A percentile compares a stretch with the other conserved stretches of the same genome.
These are phyloP conservation scores for Diaporthe sp. DNA, from an alignment of 2,329 filamentous ascomycete genomes.

Conservation along the genomic window DNA sequence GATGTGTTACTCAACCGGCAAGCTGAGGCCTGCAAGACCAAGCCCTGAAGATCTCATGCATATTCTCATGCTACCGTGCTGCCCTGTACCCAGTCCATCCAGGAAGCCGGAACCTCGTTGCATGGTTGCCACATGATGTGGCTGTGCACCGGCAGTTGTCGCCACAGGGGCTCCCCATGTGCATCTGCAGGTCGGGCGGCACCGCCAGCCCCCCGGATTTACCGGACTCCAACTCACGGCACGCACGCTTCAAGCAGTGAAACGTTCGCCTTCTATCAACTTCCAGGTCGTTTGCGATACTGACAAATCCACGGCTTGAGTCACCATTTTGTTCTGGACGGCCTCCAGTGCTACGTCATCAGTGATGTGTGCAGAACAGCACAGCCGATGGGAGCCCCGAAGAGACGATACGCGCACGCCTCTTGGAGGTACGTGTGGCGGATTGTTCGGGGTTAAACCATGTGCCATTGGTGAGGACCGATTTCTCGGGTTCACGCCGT, in stretches of 20 bases:
- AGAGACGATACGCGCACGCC: constrained; percentile 8
- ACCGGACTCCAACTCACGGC: neutral
- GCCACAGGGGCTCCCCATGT: constrained; percentile 1
- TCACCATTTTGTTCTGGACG: neutral
- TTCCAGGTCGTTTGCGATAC: constrained; percentile 2
- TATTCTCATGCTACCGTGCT: neutral
- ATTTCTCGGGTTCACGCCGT: constrained; percentile 12
- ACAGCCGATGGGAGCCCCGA: neutral
- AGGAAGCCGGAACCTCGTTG: neutral
- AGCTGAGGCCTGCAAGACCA: neutral
- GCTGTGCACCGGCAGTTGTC: constrained; percentile 21
- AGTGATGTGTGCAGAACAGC: neutral
- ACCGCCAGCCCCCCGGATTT: constrained; percentile 18
- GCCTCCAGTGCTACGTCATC: constrained; percentile 26
- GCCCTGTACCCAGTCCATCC: constrained; percentile 1
- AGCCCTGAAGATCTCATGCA: neutral
- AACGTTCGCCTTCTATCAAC: constrained; percentile 13
- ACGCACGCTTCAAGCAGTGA: neutral
- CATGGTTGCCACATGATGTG: constrained; percentile 26
- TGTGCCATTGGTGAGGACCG: neutral
- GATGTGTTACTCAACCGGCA: neutral
- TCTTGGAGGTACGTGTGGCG: constrained; percentile 1
- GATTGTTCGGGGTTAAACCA: neutral
- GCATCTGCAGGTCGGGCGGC: constrained; percentile 26
- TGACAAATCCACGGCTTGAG: constrained; percentile 20